These are phyloP conservation scores for Phytophthora quininea DNA, from an alignment of 352 stramenopile species.

Conservation along the genomic window DNA sequence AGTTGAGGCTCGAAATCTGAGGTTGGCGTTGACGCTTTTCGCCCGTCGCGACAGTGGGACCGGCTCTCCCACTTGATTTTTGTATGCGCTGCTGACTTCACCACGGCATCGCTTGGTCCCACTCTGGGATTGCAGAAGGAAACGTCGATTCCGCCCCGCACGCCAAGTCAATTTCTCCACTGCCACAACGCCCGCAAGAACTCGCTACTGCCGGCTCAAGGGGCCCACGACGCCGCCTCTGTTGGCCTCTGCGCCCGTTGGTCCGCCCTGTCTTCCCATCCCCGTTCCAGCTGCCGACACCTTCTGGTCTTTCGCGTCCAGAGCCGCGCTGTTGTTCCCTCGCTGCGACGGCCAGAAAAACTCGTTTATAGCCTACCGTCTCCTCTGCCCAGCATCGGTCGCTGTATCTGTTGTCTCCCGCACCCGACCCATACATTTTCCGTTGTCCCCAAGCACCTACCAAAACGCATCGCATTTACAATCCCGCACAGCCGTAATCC, in stretches of 20 bases:
- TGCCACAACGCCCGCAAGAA: too few relatives aligned
- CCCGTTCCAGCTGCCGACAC: conserved; percentile 10
- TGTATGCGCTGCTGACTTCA: not conserved
- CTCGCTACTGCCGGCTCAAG: not conserved
- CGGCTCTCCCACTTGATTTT: not conserved
- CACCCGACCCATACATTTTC: not conserved
- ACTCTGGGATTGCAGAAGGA: conserved; percentile 19
- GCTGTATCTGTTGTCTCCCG: not conserved
- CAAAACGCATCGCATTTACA: conserved; percentile 24
- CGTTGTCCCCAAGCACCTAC: not conserved
- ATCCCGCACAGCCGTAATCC: conserved; percentile 28
- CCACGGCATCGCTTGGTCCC: not conserved
- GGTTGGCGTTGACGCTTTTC: not conserved
- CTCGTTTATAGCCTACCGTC: conserved; percentile 1
- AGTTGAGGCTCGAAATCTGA: not conserved
- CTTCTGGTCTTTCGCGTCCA: conserved; percentile 21
- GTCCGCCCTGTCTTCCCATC: conserved; percentile 40
- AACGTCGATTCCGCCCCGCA: conserved; percentile 7
- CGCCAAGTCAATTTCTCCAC: too few relatives aligned
- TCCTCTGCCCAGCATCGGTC: not conserved
- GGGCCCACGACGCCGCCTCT: not conserved
- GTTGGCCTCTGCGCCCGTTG: conserved; percentile 5
- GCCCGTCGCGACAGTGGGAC: not conserved
- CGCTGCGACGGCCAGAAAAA: conserved; percentile 29
- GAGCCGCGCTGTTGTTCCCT: conserved; percentile 25